Evolutionary conservation across 768 basidiomycete genomes (phyloP).

Genomic region (Tubosaeta sp.): DNA sequence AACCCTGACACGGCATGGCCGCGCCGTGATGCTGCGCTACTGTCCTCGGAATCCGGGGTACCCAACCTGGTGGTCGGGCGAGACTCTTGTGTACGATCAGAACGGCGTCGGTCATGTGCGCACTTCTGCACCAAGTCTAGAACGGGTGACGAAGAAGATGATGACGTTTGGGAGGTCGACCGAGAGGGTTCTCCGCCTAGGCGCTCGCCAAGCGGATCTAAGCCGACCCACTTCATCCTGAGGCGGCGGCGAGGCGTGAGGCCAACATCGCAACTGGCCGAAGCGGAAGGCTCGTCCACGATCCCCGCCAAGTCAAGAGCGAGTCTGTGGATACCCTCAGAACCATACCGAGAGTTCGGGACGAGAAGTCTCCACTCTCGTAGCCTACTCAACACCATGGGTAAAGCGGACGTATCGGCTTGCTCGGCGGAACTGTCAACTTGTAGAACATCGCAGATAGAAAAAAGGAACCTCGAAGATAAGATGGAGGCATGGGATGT

Average conservation of each 20-base stretch:
- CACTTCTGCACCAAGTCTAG: slow-evolving; percentile 1
- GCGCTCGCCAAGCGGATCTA: slow-evolving; percentile 6
- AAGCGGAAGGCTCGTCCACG: background rate
- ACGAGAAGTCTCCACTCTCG: slow-evolving; percentile 25
- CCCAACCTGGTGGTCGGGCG: background rate
- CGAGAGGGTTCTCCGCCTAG: background rate
- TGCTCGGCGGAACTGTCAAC: background rate
- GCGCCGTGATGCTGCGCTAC: slow-evolving; percentile 1
- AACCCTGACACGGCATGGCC: slow-evolving; percentile 14
- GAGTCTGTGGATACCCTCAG: slow-evolving; percentile 10
- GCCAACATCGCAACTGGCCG: background rate
- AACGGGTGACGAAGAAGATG: slow-evolving; percentile 2
- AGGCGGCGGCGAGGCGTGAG: slow-evolving; percentile 1
- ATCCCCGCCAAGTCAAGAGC: slow-evolving; percentile 20
- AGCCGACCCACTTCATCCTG: slow-evolving; percentile 17
- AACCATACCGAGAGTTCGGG: slow-evolving; percentile 9
- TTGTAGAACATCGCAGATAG: slow-evolving; percentile 20
- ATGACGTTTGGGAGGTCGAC: slow-evolving; percentile 1
- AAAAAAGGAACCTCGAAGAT: slow-evolving; percentile 18
- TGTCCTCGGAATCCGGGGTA: slow-evolving; percentile 16
- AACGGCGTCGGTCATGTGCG: slow-evolving; percentile 2
- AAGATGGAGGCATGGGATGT: background rate
- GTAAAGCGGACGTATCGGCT: slow-evolving; percentile 9
- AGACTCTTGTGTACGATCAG: background rate
- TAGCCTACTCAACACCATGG: slow-evolving; percentile 21